Conservation (phyloP, 139 green algal genomes). For the Zygnema cylindricum region DNA sequence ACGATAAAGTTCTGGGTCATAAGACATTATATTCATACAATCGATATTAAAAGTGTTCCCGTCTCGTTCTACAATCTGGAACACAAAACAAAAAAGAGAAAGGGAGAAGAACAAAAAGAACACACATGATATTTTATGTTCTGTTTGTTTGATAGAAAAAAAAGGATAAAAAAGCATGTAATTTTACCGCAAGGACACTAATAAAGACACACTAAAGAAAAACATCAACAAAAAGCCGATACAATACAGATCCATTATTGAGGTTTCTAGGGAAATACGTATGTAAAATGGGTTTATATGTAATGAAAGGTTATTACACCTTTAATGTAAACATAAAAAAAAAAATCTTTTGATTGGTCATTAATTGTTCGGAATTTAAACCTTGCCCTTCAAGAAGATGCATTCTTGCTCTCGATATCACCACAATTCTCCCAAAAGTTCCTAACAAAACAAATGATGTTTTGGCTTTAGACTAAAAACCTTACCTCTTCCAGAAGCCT, state of each 20-base stretch:
- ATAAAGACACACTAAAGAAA: background rate
- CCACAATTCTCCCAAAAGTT: background rate
- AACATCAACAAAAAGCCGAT: background rate
- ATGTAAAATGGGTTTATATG: too few relatives aligned
- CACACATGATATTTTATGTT: background rate
- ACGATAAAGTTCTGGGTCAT: slow-evolving; percentile 79
- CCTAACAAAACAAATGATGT: background rate
- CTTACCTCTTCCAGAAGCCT: background rate
- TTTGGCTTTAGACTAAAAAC: background rate
- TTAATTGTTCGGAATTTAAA: too few relatives aligned
- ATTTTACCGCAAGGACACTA: background rate
- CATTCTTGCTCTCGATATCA: background rate
- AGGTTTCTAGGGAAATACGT: background rate
- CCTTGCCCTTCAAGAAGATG: slow-evolving; percentile 19
- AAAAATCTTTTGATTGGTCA: too few relatives aligned
- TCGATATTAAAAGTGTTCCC: slow-evolving; percentile 82
- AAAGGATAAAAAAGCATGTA: background rate
- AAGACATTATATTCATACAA: slow-evolving; percentile 76
- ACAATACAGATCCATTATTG: background rate
- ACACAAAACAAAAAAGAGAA: background rate
- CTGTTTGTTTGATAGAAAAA: slow-evolving; percentile 4
- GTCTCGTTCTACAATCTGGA: background rate
- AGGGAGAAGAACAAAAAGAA: background rate
- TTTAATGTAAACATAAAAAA: too few relatives aligned
- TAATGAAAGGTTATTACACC: too few relatives aligned